Evolutionary conservation across 1,284 basidiomycete genomes (phyloP), one percentile per base, ranked within the genome.

Genomic region (Cutaneotrichosporon sp.): DNA sequence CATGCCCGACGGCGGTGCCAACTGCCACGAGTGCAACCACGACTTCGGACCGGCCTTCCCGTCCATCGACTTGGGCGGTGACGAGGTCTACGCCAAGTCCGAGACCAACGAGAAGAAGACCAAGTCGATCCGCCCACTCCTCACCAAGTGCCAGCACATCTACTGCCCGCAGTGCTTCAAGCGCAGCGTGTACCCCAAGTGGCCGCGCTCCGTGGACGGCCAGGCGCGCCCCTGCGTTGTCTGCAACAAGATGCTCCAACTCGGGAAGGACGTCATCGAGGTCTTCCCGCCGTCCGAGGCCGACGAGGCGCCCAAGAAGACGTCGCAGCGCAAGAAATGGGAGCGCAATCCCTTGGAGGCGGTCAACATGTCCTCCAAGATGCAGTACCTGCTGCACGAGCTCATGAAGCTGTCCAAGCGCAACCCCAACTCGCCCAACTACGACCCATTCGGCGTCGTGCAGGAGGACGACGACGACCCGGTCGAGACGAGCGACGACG

Each of bases 131-230:
- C 72, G 72, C 43, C 74, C 76, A 1, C 80, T 97, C 53, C 79
- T 99, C 71, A 97, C 97, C 8, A 86, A 89, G 60, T 99, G 97
- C 79, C 90, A 93, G 72, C 97, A 99, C 78, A 82, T 98, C 33
- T 95, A 91, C 78, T 97, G 94, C 82, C 72, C 88, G 9, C 80
- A 80, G 20, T 97, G 94, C 80, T 97, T 92, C 83, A 86, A 87
- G 53, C 81, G 82, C 61, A 85, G 84, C 43, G 84, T 90, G 33
- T 93, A 85, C 68, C 85, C 91, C 13, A 86, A 86, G 38, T 97
- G 90, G 88, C 89, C 92, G 3, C 86, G 88, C 64, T 84, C 86
- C 25, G 69, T 84, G 16, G 79, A 84, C 6, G 86, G 89, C 49
- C 76, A 80, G 22, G 81, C 80, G 38, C 85, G 87, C 13, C 82